Base-by-base conservation (phyloP, 768 basidiomycete species). In the Melanogaster broomeanus region DNA sequence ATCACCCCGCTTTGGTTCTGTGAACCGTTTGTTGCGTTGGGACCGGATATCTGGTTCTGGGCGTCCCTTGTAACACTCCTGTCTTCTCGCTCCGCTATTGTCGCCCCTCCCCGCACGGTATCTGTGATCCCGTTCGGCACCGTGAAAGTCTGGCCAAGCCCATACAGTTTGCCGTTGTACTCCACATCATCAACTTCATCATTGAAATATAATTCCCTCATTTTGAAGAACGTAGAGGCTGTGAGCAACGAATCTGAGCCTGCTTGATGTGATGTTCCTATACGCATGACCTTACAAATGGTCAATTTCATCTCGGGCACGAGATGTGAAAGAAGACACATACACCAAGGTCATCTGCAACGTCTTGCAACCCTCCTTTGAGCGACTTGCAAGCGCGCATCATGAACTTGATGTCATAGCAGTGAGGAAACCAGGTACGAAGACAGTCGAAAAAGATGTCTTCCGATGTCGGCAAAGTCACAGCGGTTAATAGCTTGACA, bases 351-450 rank as follows among this genome's bases (percentile, higher is more conserved):
- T 95, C 93, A 61, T 98, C 94, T 37, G 96, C 95, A 25, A 98
- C 89, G 56, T 98, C 93, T 68, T 98, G 95, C 47, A 99, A 72
- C 8, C 95, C 95, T 64, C 94, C 91, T 57, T 90, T 78, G 48
- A 88, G 79, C 34, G 77, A 79, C 69, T 94, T 94, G 52, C 84
- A 88, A 55, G 81, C 83, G 60, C 92, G 85, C 85, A 96, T 93
- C 71, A 99, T 82, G 71, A 88, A 93, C 72, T 98, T 99, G 78
- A 98, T 93, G 71, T 99, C 97, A 70, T 97, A 98, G 40, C 97
- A 87, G 39, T 84, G 86, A 0, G 96, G 96, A 71, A 99, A 98
- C 96, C 97, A 98, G 57, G 83, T 86, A 52, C 75, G 80, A 27
- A 98, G 78, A 41, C 88, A 81, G 41, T 90, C 83, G 67, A 98